Evolutionary conservation across 768 basidiomycete genomes (phyloP).

Genomic region (Tephrocybe sp.): DNA sequence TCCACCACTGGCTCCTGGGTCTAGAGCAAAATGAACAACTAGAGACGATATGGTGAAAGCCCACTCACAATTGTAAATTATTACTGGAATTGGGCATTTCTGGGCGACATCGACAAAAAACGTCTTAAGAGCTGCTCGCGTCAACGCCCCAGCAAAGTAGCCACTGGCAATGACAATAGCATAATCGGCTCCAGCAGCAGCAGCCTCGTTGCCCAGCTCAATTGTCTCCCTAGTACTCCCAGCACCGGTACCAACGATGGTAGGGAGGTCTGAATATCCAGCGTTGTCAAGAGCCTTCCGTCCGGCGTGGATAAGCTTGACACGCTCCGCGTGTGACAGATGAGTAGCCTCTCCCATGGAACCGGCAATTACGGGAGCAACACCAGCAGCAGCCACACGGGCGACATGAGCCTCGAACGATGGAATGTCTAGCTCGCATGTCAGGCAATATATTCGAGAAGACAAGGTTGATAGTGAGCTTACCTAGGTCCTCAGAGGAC

Average conservation of each 20-base stretch:
- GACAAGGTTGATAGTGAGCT: constrained; percentile 22
- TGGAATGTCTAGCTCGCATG: constrained; percentile 49
- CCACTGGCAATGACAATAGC: constrained; percentile 85
- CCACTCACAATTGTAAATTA: constrained; percentile 83
- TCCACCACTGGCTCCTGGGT: constrained; percentile 84
- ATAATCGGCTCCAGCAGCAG: constrained; percentile 83
- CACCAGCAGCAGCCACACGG: constrained; percentile 63
- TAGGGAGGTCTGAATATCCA: constrained; percentile 56
- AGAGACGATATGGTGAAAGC: constrained; percentile 7
- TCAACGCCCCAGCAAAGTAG: constrained; percentile 81
- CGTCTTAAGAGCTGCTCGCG: constrained; percentile 69
- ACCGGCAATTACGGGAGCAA: constrained; percentile 72
- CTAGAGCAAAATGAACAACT: constrained; percentile 33
- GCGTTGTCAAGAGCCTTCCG: constrained; percentile 71
- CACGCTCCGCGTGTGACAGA: constrained; percentile 65
- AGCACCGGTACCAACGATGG: constrained; percentile 82
- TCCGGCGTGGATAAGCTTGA: constrained; percentile 60
- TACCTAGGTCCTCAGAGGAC: constrained; percentile 81
- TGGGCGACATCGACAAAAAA: constrained; percentile 78
- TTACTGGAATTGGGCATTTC: constrained; percentile 82
- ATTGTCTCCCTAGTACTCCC: constrained; percentile 85
- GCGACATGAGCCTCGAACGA: constrained; percentile 70
- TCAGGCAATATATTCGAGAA: constrained; percentile 6
- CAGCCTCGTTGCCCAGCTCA: constrained; percentile 72
- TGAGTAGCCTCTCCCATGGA: constrained; percentile 89